phyloP scores from a whole-genome alignment of 2,329 filamentous ascomycete species.

The Chalaropsis thielavioides region DNA sequence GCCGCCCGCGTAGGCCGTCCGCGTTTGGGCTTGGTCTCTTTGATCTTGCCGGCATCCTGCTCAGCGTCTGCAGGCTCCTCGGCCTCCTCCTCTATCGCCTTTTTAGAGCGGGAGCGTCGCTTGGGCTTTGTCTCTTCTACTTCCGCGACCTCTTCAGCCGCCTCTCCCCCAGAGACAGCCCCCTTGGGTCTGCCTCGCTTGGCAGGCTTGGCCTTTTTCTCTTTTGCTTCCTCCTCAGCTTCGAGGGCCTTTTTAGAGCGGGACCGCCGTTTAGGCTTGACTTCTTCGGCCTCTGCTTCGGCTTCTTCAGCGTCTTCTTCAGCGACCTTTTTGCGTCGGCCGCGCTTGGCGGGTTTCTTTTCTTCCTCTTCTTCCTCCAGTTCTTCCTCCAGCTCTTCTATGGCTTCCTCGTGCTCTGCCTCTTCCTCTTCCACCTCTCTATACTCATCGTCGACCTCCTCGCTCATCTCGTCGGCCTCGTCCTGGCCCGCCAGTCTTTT shows the following conservation, averaged over 20 bases:
- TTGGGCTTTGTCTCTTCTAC: not conserved
- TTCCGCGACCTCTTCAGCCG: not conserved
- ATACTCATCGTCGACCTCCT: not conserved
- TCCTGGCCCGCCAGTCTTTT: not conserved
- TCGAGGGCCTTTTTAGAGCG: not conserved
- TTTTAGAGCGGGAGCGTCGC: not conserved
- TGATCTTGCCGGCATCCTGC: not conserved
- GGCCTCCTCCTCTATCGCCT: not conserved
- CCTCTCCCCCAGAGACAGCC: not conserved
- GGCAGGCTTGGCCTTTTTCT: not conserved
- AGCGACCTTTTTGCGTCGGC: not conserved
- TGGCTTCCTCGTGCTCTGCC: not conserved
- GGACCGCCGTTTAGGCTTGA: not conserved
- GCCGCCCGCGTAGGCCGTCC: not conserved
- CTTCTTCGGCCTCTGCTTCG: not conserved
- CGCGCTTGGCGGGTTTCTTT: not conserved
- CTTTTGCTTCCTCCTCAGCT: not conserved
- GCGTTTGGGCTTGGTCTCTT: not conserved
- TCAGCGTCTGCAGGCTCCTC: not conserved
- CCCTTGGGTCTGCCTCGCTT: conserved; percentile 7
- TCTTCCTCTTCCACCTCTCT: not conserved
- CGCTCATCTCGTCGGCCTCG: not conserved
- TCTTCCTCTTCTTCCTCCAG: not conserved
- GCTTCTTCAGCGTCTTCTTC: not conserved
- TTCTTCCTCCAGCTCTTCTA: not conserved